phyloP scores from a whole-genome alignment of 176 grass and related monocot genomes.

The Bolboschoenus planiculmis region DNA sequence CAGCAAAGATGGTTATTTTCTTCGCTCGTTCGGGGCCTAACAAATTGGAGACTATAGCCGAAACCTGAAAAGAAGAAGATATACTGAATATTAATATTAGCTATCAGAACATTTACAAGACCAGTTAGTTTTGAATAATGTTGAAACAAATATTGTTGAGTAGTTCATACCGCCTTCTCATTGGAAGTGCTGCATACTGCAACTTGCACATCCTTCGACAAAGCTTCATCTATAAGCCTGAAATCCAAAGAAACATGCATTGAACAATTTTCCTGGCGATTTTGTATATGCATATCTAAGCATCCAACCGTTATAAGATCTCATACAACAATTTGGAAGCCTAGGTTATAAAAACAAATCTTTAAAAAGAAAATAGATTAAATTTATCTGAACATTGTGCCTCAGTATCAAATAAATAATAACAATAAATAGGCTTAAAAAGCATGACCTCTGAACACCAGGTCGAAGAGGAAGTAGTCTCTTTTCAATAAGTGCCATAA shows the following conservation, averaged over 20 bases:
- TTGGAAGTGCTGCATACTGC: slow-evolving; percentile 96
- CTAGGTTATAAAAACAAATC: not conserved
- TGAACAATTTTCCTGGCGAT: not conserved
- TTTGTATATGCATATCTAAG: not conserved
- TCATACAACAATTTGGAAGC: not conserved
- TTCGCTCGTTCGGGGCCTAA: slow-evolving; percentile 66
- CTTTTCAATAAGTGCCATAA: slow-evolving; percentile 94
- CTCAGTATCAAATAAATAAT: slow-evolving; percentile 22
- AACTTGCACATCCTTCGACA: slow-evolving; percentile 76
- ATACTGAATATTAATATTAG: not conserved
- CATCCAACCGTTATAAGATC: not conserved
- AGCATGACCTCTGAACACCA: slow-evolving; percentile 80
- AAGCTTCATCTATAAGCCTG: slow-evolving; percentile 92
- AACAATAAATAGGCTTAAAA: slow-evolving; percentile 27
- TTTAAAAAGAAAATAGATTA: no score
- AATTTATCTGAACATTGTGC: no score
- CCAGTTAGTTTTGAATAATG: not conserved
- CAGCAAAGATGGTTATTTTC: slow-evolving; percentile 95
- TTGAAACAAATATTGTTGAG: not conserved
- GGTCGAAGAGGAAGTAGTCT: slow-evolving; percentile 92
- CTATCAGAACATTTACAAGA: not conserved
- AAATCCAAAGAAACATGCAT: slow-evolving; percentile 24
- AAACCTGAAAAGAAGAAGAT: slow-evolving; percentile 47
- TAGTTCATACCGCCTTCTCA: slow-evolving; percentile 80
- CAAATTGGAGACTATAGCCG: slow-evolving; percentile 84